Base-by-base conservation (phyloP, 768 basidiomycete species). In the Russula sp. region DNA sequence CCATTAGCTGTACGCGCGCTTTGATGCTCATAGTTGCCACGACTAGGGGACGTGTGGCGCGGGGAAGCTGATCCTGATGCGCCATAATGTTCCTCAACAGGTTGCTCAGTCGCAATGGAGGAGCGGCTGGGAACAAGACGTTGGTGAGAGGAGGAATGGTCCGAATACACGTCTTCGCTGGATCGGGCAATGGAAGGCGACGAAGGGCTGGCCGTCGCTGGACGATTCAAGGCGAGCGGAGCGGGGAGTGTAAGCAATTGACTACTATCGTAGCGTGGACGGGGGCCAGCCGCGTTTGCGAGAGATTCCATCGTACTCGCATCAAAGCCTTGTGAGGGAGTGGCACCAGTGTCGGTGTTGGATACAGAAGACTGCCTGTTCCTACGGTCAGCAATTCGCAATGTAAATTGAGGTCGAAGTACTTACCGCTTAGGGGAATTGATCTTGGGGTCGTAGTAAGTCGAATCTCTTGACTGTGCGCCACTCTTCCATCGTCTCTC, bases 401-500 rank as follows among this genome's bases (percentile, higher is more conserved):
- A 4, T 13, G 32, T 2, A 34, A 52, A 48, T 51, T 1, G 7
- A 65, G 74, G 76, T 20, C 77, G 72, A 52, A 70, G 67, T 66
- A 76, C 84, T 64, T 71, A 89, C 89, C 83, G 78, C 72, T 73
- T 87, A 59, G 81, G 79, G 4, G 81, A 79, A 40, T 68, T 72
- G 1, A 73, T 70, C 37, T 76, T 70, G 34, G 73, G 73, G 62
- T 89, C 88, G 70, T 85, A 82, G 70, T 81, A 84, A 6, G 83
- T 81, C 27, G 85, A 87, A 71, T 96, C 93, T 64, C 89, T 82
- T 5, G 92, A 94, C 67, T 88, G 84, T 22, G 83, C 83, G 7
- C 93, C 94, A 71, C 75, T 88, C 84, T 87, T 94, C 93, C 92
- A 98, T 65, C 94, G 81, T 68, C 96, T 78, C 68, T 98, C 97